These are phyloP conservation scores for Lasiodiplodia gonubiensis DNA, from an alignment of 2,329 filamentous ascomycete genomes.

Conservation along the genomic window DNA sequence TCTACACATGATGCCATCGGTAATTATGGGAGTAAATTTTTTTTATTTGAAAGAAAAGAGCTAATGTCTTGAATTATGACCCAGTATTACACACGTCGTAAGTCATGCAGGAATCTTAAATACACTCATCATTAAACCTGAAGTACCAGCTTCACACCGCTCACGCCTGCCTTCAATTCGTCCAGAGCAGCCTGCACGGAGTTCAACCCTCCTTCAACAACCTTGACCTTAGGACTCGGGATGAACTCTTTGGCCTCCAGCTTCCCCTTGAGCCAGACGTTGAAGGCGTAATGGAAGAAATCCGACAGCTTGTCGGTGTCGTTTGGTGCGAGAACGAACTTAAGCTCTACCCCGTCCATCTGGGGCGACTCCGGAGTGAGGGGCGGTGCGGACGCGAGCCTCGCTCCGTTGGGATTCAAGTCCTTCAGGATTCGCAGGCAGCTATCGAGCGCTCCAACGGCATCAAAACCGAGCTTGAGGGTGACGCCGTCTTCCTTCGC, in stretches of 20 bases:
- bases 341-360: conserved; percentile 33
- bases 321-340: conserved; percentile 31
- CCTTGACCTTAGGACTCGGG: conserved; percentile 34
- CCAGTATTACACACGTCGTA: neutral
- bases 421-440: conserved; percentile 32
- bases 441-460: neutral
- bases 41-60: neutral
- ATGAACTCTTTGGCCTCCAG: conserved; percentile 33
- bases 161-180: conserved; percentile 34
- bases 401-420: conserved; percentile 30
- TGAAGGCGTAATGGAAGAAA: conserved; percentile 31
- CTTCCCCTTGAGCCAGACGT: conserved; percentile 34
- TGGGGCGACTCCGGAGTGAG: conserved; percentile 25
- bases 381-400: conserved; percentile 31
- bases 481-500: conserved; percentile 28
- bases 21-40: neutral
- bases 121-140: conserved; percentile 36
- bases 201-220: conserved; percentile 34
- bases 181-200: conserved; percentile 33
- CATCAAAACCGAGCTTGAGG: conserved; percentile 18
- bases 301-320: conserved; percentile 30
- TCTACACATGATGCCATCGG: neutral
- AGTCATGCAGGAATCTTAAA: neutral
- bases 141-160: conserved; percentile 35
- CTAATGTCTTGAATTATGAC: neutral